Evolutionary conservation across 2,329 filamentous ascomycete species (phyloP), one percentile per base, ranked within the genome.

Genomic region (Fusarium setosum): DNA sequence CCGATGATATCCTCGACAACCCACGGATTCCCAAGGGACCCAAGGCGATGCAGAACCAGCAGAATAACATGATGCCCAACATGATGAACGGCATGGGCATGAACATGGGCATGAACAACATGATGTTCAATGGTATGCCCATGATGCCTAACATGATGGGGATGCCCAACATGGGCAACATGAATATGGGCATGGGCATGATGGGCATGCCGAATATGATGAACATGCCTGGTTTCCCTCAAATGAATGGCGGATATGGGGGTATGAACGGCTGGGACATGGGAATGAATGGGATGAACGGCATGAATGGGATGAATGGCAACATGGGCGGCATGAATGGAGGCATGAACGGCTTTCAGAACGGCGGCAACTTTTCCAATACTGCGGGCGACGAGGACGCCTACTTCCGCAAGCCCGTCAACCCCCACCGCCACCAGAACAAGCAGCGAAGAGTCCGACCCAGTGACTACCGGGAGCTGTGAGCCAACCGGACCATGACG

Each of bases 331-430:
- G 57, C 49, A 73, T 76, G 71, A 68, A 67, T 48, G 72, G 68
- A 24, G 67, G 63, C 48, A 76, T 76, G 72, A 75, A 72, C 56
- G 75, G 73, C 55, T 78, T 73, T 61, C 73, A 73, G 57, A 75
- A 74, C 37, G 74, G 72, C 10, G 72, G 72, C 62, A 81, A 81
- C 68, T 84, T 84, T 47, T 73, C 77, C 1, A 81, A 82, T 59
- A 84, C 85, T 3, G 89, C 86, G 59, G 88, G 88, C 65, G 93
- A 96, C 56, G 94, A 97, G 58, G 93, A 94, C 61, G 92, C 96
- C 7, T 99, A 99, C 80, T 96, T 98, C 77, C 88, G 96, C 58
- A 95, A 97, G 77, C 96, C 96, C 0, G 92, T 98, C 63, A 99
- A 99, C 75, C 95, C 94, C 3, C 92, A 97, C 75, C 88, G 96